Base-by-base conservation (phyloP, 768 basidiomycete species). In the Holtermanniella nyarrowii region DNA sequence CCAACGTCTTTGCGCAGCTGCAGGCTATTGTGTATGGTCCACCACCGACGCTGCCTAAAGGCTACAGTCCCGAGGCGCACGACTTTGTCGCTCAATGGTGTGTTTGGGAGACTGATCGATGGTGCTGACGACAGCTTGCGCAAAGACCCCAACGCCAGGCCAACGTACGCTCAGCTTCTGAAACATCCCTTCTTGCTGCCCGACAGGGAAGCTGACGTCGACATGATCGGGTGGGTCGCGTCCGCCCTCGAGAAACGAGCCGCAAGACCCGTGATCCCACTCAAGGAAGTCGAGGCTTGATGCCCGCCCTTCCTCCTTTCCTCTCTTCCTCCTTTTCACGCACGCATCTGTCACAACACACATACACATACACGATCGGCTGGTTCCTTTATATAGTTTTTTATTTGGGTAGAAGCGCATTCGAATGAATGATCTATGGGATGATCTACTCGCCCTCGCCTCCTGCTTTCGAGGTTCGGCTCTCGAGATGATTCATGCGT, bases 1-100 rank as follows among this genome's bases (percentile, higher is more conserved):
- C 82, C 53, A 96, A 96, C 69, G 90, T 96, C 14, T 95, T 99
- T 73, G 93, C 91, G 1, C 93, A 99, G 68, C 74, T 86, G 39
- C 87, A 84, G n/a, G 91, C 93, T 3, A 99, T 99, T 56, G 90
- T 99, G 2, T 83, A 95, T 57, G 93, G 90, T 0, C 86, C 89
- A 50, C 85, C 90, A 10, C 93, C 93, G 3, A 81, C 81, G 27
- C 74, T 99, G 26, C 91, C 91, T 0, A 80, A 80, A 1, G 75
- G 74, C 0, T 88, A 82, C 71, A 78, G 78, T 37, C 76, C 79
- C 20, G 76, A 76, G 12, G 89, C 89, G 12, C 77, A 82, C 49
- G 83, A 90, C 56, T 97, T 88, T 77, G 83, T 96, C 18, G 77
- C 78, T 4, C 74, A 72, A 49, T 96, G 91, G 75, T 75, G 42